A percentile compares a stretch with the other conserved stretches of the same genome.
Evolutionary conservation across 2,329 filamentous ascomycete species (phyloP).

Genomic region (Dendryphion nanum): DNA sequence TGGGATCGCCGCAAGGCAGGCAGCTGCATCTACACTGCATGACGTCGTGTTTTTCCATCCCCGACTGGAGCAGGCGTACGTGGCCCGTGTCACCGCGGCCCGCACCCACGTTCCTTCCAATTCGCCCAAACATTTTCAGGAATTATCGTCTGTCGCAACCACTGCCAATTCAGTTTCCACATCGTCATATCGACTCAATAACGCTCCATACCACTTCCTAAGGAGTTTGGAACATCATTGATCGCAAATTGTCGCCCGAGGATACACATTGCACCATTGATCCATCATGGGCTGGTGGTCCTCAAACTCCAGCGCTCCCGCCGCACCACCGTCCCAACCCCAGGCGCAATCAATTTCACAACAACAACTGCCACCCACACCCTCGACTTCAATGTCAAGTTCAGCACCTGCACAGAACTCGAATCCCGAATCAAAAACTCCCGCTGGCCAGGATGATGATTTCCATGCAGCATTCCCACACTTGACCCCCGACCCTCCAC

Average conservation of each 20-base stretch:
- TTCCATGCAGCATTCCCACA: conserved; percentile 54
- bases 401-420: not conserved
- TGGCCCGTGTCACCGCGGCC: too few relatives aligned
- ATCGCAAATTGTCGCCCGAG: too few relatives aligned
- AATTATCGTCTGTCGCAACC: too few relatives aligned
- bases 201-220: too few relatives aligned
- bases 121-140: too few relatives aligned
- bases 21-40: conserved; percentile 26
- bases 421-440: conserved; percentile 45
- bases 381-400: conserved; percentile 4
- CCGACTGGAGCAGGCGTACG: too few relatives aligned
- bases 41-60: conserved; percentile 22
- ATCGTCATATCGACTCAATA: too few relatives aligned
- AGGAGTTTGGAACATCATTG: too few relatives aligned
- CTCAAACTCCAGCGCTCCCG: conserved; percentile 12
- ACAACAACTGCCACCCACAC: conserved; percentile 14
- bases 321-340: not conserved
- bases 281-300: conserved; percentile 41
- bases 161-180: too few relatives aligned
- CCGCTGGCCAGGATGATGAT: conserved; percentile 44
- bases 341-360: not conserved
- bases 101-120: too few relatives aligned
- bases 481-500: conserved; percentile 37
- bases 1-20: conserved; percentile 36
- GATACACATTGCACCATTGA: too few relatives aligned